Evolutionary conservation across 2,329 filamentous ascomycete species (phyloP).

Genomic region (Apiospora arundinis): DNA sequence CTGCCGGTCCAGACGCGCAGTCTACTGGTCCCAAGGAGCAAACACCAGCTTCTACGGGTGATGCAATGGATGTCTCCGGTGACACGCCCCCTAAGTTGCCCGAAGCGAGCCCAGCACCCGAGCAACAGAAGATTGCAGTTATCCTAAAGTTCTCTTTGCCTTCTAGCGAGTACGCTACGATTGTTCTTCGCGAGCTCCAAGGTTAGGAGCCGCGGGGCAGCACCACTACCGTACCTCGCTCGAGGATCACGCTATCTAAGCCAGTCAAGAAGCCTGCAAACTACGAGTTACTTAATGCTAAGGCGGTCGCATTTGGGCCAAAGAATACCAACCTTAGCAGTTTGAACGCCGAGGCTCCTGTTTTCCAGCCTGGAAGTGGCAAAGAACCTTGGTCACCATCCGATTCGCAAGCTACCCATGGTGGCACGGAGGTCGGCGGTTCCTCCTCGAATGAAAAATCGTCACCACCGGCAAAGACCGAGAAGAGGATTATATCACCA

Average conservation of each 20-base stretch:
- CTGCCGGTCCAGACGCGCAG: not conserved
- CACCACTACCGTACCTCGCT: constrained; percentile 4
- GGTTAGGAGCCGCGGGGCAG: constrained; percentile 26
- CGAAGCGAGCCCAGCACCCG: constrained; percentile 21
- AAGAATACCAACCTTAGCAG: not conserved
- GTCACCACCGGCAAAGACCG: not conserved
- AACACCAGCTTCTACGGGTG: not conserved
- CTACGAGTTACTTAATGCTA: not conserved
- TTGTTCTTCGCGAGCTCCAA: constrained; percentile 42
- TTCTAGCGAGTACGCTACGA: constrained; percentile 43
- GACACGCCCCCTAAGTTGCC: not conserved
- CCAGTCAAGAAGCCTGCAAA: not conserved
- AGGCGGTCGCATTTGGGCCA: not conserved
- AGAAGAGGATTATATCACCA: not conserved
- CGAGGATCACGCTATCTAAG: not conserved
- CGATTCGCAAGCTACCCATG: not conserved
- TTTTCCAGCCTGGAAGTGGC: not conserved
- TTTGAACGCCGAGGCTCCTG: not conserved
- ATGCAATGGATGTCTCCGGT: constrained; percentile 13
- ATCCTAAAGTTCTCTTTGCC: constrained; percentile 41
- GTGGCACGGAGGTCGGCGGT: not conserved
- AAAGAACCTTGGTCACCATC: not conserved
- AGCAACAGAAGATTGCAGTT: constrained; percentile 40
- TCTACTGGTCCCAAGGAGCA: not conserved
- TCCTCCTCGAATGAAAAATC: not conserved